Base-by-base conservation (phyloP, 257 asterid genomes). In the Rubia yunnanensis region DNA sequence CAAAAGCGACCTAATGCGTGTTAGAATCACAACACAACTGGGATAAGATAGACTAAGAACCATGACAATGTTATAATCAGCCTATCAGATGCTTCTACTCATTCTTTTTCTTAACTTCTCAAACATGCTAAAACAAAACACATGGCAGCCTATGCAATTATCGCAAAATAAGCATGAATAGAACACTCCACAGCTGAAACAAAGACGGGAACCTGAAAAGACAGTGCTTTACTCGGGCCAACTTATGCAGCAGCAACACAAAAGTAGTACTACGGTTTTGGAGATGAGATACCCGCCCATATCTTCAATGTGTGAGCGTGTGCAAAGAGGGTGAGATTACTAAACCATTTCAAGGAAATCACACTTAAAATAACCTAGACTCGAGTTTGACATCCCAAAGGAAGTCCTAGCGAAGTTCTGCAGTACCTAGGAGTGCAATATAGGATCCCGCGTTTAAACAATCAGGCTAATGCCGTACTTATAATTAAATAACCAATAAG, bases 401-500 rank as follows among this genome's bases (percentile, higher is more conserved):
- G 10, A 63, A 24, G 10, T 18, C 30, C 38, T 39, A 14, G 10
- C 20, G 41, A 22, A 44, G 26, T 41, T 3, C 10, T 62, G 26
- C 35, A 38, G 24, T 32, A 53, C 18, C 27, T 23, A 64, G 34
- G 18, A 17, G 24, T 63, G 56, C 10, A 11, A 44, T 24, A 27
- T 41, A 26, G 23, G 31, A 23, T 49, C 64, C 26, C 34, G 17
- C 30, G 17, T 28, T 57, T 1, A 11, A 1, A 14, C 2, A 57
- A 57, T 27, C 36, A 0, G 61, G 70, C 39, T 44, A 39, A 44
- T 39, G 30, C 54, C 50, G 44, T 48, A 32, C 36, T 10, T 38
- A 57, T 56, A 58, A 22, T 39, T 20, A n/a, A 64, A 13, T 52
- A 41, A 54, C 52, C 64, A 38, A 58, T 23, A n/a, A 30, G 62